Evolutionary conservation across 305 asterid genomes (phyloP).

Genomic region (Striga hermonthica): DNA sequence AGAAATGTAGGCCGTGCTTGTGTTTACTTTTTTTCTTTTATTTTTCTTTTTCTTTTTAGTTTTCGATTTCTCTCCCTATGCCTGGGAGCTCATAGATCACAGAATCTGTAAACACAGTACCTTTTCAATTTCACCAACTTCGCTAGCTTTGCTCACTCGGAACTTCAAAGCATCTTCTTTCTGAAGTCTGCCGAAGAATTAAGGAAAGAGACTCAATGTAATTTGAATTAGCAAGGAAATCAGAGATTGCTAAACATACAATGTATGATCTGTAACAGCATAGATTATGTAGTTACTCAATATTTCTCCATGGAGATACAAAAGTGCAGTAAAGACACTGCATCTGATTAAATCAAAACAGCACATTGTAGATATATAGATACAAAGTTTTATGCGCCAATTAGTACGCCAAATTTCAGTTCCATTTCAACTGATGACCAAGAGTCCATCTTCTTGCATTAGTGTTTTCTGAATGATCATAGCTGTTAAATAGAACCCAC

Average conservation of each 20-base stretch:
- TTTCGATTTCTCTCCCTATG: slow-evolving; percentile 18
- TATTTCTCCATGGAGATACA: slow-evolving; percentile 20
- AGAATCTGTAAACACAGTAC: slow-evolving; percentile 35
- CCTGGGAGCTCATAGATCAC: slow-evolving; percentile 24
- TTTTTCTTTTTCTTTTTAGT: neutral
- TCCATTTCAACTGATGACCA: no score
- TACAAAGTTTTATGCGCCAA: neutral
- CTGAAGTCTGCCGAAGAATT: slow-evolving; percentile 56
- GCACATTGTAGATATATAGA: slow-evolving; percentile 5
- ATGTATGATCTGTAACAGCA: slow-evolving; percentile 9
- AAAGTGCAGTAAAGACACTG: slow-evolving; percentile 2
- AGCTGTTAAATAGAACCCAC: no score
- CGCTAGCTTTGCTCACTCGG: slow-evolving; percentile 68
- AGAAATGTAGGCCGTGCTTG: slow-evolving; percentile 8
- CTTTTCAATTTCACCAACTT: slow-evolving; percentile 83
- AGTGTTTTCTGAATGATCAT: no score
- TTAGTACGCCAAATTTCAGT: no score
- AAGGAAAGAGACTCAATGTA: slow-evolving; percentile 30
- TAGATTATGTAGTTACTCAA: slow-evolving; percentile 13
- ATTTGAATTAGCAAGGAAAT: slow-evolving; percentile 9
- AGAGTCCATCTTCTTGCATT: no score
- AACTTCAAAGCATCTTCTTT: slow-evolving; percentile 89
- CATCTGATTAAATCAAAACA: slow-evolving; percentile 20
- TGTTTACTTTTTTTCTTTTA: no score
- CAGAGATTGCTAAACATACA: slow-evolving; percentile 7